Base-by-base conservation (phyloP, 2,329 filamentous ascomycete genomes). In the Verticillium nubilum region DNA sequence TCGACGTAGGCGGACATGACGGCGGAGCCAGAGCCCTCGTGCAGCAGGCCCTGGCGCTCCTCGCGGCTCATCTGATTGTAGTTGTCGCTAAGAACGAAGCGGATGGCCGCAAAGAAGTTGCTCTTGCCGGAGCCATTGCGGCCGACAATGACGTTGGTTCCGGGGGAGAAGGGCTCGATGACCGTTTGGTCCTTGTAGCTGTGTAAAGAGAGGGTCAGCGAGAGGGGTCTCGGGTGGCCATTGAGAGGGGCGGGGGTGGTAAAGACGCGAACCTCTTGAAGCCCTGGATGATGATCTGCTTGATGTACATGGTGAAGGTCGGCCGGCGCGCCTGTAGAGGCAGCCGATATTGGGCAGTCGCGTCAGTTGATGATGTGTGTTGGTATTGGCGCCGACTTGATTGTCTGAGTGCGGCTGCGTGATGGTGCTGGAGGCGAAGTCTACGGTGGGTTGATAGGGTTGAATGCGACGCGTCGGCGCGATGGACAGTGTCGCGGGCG, bases 1-100 rank as follows among this genome's bases (percentile, higher is more conserved):
- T 99, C 95, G 61, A 99, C 96, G 69, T 98, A 99, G n/a, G 95
- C 96, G 54, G 93, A 97, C 91, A 97, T 97, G 69, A 99, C 94
- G 17, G 95, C 95, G 3, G 94, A 97, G 35, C 95, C 96, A 4
- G 95, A 96, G 47, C 96, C 96, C 81, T 99, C 96, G 74, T 99
- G 95, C n/a, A 99, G 84, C 35, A 99, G 85, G 29, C 91, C 92
- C 75, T 96, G 92, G 62, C 95, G 91, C 80, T 99, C 94, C 73
- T 99, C 95, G 68, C 94, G 90, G 64, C 90, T 91, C 86, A 99
- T 91, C 74, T 96, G 91, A 52, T 91, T 96, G 76, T 99, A 99
- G 65, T 92, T 92, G 86, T 99, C 95, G 76, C 93, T 95, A 63
- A 99, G 88, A 53, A 98, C 96, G 77, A 99, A 99, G 60, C 95